A percentile compares a stretch with the other conserved stretches of the same genome.
phyloP scores from a whole-genome alignment of 2,329 filamentous ascomycete genomes.

The Colletotrichum lini region DNA sequence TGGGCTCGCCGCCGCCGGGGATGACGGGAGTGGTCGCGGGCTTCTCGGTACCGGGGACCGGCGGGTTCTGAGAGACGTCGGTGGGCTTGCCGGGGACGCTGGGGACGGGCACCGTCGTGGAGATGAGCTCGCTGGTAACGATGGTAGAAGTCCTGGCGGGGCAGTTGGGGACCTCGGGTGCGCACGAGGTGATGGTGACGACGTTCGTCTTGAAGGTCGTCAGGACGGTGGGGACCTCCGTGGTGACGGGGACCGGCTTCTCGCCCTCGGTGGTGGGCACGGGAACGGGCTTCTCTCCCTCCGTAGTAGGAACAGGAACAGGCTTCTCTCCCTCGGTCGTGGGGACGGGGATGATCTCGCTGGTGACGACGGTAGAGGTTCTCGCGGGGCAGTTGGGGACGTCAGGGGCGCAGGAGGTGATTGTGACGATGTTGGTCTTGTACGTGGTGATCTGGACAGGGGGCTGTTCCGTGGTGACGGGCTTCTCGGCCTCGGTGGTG shows the following conservation, averaged over 20 bases:
- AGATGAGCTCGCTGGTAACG: conserved; percentile 25
- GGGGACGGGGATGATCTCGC: conserved; percentile 31
- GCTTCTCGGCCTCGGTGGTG: conserved; percentile 40
- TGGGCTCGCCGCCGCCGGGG: conserved; percentile 15
- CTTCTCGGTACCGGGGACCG: conserved; percentile 14
- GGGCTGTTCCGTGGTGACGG: conserved; percentile 19
- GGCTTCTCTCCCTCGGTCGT: neutral
- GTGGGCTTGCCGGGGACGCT: conserved; percentile 20
- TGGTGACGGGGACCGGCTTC: conserved; percentile 50
- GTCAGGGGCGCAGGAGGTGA: conserved; percentile 68
- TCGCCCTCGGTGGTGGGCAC: conserved; percentile 32
- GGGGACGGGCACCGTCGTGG: too few relatives aligned
- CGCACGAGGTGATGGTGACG: conserved; percentile 71
- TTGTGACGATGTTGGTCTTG: conserved; percentile 63
- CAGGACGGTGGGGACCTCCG: conserved; percentile 42
- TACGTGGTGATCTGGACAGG: conserved; percentile 50
- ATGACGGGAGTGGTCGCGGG: conserved; percentile 13
- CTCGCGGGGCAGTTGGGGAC: conserved; percentile 42
- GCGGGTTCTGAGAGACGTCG: conserved; percentile 33
- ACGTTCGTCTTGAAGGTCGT: conserved; percentile 60
- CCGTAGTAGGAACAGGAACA: conserved; percentile 38
- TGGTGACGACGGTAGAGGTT: conserved; percentile 31
- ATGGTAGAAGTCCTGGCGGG: conserved; percentile 15
- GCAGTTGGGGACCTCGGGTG: conserved; percentile 51
- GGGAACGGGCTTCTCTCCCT: conserved; percentile 37